Evolutionary conservation across 2,329 filamentous ascomycete genomes (phyloP).

Genomic region (Apiospora hydei): DNA sequence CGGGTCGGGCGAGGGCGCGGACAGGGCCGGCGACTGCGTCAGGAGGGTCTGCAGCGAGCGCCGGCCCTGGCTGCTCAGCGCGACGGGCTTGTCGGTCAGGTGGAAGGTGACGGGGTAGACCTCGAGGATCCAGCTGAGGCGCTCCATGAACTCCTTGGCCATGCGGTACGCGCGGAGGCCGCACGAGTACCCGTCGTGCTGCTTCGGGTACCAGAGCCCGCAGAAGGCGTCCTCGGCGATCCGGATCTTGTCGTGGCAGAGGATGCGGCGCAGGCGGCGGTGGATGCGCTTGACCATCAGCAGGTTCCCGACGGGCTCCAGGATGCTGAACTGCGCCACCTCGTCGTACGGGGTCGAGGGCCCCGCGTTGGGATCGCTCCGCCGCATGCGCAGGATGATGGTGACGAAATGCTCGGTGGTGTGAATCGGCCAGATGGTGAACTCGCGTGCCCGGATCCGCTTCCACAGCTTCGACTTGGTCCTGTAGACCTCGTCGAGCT

Average conservation of each 20-base stretch:
- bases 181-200: background rate
- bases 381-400: slow-evolving; percentile 7
- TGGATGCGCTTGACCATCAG: background rate
- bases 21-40: background rate
- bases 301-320: background rate
- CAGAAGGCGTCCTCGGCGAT: background rate
- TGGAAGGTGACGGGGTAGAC: background rate
- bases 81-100: background rate
- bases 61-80: background rate
- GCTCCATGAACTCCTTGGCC: slow-evolving; percentile 23
- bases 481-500: background rate
- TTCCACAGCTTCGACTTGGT: background rate
- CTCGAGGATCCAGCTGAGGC: background rate
- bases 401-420: background rate
- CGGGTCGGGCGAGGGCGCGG: background rate
- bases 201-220: slow-evolving; percentile 7
- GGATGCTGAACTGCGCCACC: background rate
- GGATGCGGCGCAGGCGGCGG: background rate
- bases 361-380: background rate
- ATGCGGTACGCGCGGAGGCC: slow-evolving; percentile 13
- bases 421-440: slow-evolving; percentile 24
- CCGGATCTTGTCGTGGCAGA: background rate
- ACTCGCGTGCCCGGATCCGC: slow-evolving; percentile 9
- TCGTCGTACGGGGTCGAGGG: background rate
- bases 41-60: background rate